Base-by-base conservation (phyloP, 805 yeast species). In the Phaffomyces antillensis region DNA sequence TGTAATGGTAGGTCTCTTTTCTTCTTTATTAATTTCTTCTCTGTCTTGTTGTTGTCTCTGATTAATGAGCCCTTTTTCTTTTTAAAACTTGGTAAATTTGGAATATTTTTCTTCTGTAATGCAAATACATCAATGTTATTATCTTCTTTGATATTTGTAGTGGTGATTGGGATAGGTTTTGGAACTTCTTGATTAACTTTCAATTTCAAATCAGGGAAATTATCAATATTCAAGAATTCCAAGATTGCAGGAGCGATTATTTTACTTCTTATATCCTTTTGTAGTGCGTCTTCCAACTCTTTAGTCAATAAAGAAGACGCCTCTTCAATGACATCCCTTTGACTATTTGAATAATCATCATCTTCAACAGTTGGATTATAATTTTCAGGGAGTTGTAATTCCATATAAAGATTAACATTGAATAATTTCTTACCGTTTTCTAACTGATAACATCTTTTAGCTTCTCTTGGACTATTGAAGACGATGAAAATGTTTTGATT, bases 211-310 rank as follows among this genome's bases (percentile, higher is more conserved):
- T 71, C 74, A 1, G 86, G 83, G 55, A 75, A 83, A 34, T 72
- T 73, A 5, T 74, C 76, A 35, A 79, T 81, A 45, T 76, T 73
- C 51, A 88, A 67, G 17, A 74, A 63, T 28, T 81, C 81, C 43
- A 84, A 68, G 16, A 88, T 75, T 2, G 73, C 70, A 0, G 93
- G 87, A 0, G 85, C 89, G 23, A 86, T 73, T 4, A 85, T 64
- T 48, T 87, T 75, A 55, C 81, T 91, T 52, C 85, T 71, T 23
- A 88, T 75, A 63, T 88, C 95, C 48, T 83, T 82, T 18, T 79
- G 65, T 38, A 88, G 60, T 39, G 81, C 79, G 11, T 68, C 66
- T 47, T 77, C 77, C 41, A 88, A 70, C 51, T 88, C 96, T 44
- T 75, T 77, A 24, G 81, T 58, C 40, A 89, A 66, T 42, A 73